phyloP scores from a whole-genome alignment of 73 alveolate species.

The Halteria grandinella region DNA sequence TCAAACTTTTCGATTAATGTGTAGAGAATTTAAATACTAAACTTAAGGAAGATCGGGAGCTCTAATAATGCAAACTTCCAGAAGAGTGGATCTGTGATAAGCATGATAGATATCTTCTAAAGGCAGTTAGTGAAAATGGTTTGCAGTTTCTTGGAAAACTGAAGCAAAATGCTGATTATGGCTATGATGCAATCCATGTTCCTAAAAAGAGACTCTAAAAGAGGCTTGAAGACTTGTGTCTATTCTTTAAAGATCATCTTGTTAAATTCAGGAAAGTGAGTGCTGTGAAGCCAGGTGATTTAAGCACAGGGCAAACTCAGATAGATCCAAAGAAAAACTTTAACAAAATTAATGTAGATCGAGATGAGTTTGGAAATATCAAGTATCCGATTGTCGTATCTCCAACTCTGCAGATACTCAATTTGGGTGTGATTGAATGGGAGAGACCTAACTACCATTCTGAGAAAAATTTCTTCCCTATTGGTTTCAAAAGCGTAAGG shows the following conservation, averaged over 20 bases:
- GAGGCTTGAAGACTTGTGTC: slow-evolving; percentile 3
- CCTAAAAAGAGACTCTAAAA: not conserved
- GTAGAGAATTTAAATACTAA: not conserved
- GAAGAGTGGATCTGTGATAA: slow-evolving; percentile 13
- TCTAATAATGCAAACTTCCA: not conserved
- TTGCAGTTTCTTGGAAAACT: not conserved
- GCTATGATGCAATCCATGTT: slow-evolving; percentile 3
- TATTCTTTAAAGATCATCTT: not conserved
- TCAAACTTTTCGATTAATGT: not conserved
- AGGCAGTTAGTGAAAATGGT: slow-evolving; percentile 17
- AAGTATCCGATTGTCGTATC: slow-evolving; percentile 87
- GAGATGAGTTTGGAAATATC: slow-evolving; percentile 83
- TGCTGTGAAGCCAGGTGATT: not conserved
- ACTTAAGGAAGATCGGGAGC: not conserved
- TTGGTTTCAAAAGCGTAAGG: slow-evolving; percentile 91
- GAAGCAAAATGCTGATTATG: slow-evolving; percentile 5
- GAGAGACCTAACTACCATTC: slow-evolving; percentile 87
- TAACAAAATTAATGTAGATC: slow-evolving; percentile 52
- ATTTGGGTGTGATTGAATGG: slow-evolving; percentile 85
- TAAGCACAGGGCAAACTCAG: not conserved
- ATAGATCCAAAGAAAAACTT: not conserved
- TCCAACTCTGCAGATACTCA: slow-evolving; percentile 78
- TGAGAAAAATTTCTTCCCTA: slow-evolving; percentile 91
- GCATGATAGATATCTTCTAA: slow-evolving; percentile 19
- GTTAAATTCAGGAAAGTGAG: not conserved